Evolutionary conservation across 495 filamentous ascomycete species (phyloP).

Genomic region (Corynascus novoguineensis): DNA sequence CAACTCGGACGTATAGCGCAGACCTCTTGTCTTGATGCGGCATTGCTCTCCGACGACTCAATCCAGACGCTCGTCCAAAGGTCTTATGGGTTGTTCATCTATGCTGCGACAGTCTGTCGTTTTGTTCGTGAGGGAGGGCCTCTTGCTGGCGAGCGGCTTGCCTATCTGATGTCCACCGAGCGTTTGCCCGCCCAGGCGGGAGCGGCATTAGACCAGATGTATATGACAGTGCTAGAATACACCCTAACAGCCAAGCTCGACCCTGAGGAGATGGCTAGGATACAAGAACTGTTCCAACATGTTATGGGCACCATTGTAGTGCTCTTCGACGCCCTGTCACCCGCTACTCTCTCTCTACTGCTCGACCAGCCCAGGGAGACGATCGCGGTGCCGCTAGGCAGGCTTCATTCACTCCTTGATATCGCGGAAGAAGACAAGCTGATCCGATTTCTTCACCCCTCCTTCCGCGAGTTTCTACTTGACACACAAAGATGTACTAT

Average conservation of each 20-base stretch:
- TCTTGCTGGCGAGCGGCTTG: neutral
- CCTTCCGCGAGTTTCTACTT: conserved; percentile 7
- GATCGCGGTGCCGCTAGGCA: neutral
- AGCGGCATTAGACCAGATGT: conserved; percentile 1
- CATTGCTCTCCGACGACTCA: neutral
- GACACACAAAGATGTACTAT: neutral
- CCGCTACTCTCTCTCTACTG: neutral
- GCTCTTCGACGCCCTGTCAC: conserved; percentile 1
- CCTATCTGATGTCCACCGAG: neutral
- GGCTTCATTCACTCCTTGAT: neutral
- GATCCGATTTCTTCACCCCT: neutral
- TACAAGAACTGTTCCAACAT: neutral
- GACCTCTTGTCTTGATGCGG: neutral
- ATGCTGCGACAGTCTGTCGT: neutral
- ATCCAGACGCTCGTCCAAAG: neutral
- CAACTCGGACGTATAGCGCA: neutral
- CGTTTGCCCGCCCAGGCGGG: neutral
- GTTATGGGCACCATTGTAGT: neutral
- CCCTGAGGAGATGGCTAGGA: neutral
- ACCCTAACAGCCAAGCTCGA: neutral
- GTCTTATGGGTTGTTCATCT: conserved; percentile 1
- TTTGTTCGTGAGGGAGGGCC: neutral
- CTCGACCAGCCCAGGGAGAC: neutral
- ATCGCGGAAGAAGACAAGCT: neutral
- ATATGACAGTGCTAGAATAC: neutral